These are phyloP conservation scores for Umbelopsis sp. DNA, from an alignment of 192 early-diverging fungal genomes.

Conservation along the genomic window DNA sequence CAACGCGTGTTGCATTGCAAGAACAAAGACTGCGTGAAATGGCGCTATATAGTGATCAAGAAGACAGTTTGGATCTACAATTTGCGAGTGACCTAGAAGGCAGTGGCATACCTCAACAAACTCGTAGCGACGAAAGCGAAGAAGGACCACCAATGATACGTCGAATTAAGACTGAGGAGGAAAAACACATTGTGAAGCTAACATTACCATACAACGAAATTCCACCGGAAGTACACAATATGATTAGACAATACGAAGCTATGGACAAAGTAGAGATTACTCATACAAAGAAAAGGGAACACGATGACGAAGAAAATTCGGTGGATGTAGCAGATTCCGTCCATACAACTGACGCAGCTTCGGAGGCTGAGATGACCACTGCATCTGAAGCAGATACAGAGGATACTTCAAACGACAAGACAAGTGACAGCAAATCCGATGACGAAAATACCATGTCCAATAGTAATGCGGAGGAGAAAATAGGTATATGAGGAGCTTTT, in stretches of 20 bases:
- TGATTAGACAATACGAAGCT: background rate
- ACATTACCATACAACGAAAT: background rate
- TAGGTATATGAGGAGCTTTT: background rate
- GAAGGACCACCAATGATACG: background rate
- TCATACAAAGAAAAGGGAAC: background rate
- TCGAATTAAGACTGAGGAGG: too few species aligned
- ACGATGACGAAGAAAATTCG: background rate
- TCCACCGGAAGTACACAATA: background rate
- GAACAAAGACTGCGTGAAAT: conserved; percentile 1
- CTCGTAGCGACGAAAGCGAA: background rate
- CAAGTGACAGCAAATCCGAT: background rate
- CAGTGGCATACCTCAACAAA: background rate
- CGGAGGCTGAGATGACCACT: background rate
- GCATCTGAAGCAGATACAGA: background rate
- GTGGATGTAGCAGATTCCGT: background rate
- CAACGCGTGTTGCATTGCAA: background rate
- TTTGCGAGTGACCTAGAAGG: background rate
- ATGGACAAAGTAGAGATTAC: background rate
- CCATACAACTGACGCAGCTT: background rate
- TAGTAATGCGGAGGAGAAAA: background rate
- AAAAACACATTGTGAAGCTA: background rate
- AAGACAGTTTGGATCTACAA: background rate
- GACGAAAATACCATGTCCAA: background rate
- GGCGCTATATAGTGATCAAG: conserved; percentile 2
- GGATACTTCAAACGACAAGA: background rate